Conservation (phyloP, 306 rosid species). For the Prunus dulcis region DNA sequence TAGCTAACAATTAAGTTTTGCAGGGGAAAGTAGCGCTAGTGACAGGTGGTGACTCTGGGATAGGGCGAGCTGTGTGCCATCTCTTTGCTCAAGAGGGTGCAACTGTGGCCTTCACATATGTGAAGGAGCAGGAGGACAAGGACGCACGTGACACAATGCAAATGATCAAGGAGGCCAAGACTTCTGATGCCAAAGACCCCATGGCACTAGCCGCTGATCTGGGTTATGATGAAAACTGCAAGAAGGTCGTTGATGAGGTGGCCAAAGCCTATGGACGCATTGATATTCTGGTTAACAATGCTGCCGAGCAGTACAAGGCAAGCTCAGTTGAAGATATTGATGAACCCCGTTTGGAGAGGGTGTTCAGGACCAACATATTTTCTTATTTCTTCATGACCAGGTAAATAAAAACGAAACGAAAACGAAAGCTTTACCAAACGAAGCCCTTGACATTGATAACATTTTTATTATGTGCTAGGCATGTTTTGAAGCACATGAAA, state of each 20-base stretch:
- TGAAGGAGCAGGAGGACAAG: constrained; percentile 64
- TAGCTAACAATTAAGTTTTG: not conserved
- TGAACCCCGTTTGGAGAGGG: constrained; percentile 57
- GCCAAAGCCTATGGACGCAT: constrained; percentile 52
- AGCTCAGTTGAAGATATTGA: constrained; percentile 60
- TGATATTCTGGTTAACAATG: constrained; percentile 67
- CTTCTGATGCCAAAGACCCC: constrained; percentile 53
- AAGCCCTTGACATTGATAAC: too few relatives aligned
- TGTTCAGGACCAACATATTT: constrained; percentile 71
- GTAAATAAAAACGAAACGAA: constrained; percentile 10
- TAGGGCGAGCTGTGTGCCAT: constrained; percentile 66
- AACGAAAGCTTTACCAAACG: not conserved
- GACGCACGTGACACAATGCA: constrained; percentile 62
- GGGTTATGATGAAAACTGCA: constrained; percentile 73
- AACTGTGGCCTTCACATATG: constrained; percentile 72
- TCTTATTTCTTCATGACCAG: constrained; percentile 61
- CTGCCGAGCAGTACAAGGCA: constrained; percentile 61
- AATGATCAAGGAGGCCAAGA: constrained; percentile 44
- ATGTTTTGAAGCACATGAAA: constrained; percentile 73
- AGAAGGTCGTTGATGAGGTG: constrained; percentile 52
- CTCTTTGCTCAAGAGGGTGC: constrained; percentile 76
- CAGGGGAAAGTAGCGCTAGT: constrained; percentile 78
- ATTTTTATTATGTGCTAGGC: constrained; percentile 29
- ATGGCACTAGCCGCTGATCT: constrained; percentile 65
- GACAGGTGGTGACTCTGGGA: constrained; percentile 82